Base-by-base conservation (phyloP, 2,329 filamentous ascomycete genomes). In the Pseudogymnoascus verrucosus region DNA sequence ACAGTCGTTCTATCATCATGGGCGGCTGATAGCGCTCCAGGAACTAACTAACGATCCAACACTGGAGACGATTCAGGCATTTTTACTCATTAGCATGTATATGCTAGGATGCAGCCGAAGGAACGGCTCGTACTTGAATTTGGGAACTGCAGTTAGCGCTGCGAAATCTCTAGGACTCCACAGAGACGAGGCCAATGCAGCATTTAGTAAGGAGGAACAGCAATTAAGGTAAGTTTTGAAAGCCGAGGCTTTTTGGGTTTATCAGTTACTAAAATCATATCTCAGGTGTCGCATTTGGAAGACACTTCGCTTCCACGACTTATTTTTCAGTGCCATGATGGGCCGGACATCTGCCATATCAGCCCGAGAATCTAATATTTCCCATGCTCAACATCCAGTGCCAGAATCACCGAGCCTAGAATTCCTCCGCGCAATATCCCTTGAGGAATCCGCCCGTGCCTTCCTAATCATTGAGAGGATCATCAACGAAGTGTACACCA, bases 71-170 rank as follows among this genome's bases (percentile, higher is more conserved):
- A 71, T 77, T n/a, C 71, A 74, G 62, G 68, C 71, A 14, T 69
- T 75, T 60, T 65, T 73, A 0, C 68, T 77, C n/a, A 71, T 78
- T 63, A 71, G 75, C 10, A 72, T 76, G 69, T 77, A 76, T 62
- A 69, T 78, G 0, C 65, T 77, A 0, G 72, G 71, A 1, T 73
- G 71, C 2, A 76, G 73, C 2, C 70, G 74, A 1, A 69, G 73
- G 0, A 77, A 76, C 39, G 72, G 76, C 3, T 76, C 76, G 0
- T 76, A 75, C 10, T 75, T 77, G 73, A 72, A 76, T 28, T 69
- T 77, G 2, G 76, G 76, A 2, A 71, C 74, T 42, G 76, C 75
- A 1, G 74, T 73, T 1, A 68, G 74, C 19, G 78, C 78, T 5
- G 74, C 75, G 1, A 73, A 74, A 47, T 70, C 74, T 0, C 65